Conservation (phyloP, 2,329 filamentous ascomycete genomes). For the Neonectria punicea region DNA sequence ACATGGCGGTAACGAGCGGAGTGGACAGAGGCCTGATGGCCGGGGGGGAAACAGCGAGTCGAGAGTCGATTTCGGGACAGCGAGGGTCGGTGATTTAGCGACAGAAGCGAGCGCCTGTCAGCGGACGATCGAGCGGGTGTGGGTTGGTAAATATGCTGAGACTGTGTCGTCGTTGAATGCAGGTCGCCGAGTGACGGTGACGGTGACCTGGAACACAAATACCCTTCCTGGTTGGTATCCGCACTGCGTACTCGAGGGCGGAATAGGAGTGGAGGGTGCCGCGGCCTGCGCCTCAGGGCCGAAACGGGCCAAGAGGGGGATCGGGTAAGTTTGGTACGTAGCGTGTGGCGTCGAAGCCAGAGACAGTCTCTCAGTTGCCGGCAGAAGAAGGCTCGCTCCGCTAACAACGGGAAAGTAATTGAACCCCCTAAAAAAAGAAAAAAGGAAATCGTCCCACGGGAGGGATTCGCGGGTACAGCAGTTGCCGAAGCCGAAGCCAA, state of each 20-base stretch:
- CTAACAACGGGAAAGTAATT: background rate
- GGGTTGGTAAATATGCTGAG: constrained; percentile 18
- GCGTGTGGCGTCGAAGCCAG: constrained; percentile 7
- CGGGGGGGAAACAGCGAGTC: background rate
- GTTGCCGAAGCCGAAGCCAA: background rate
- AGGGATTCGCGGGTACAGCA: background rate
- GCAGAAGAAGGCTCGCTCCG: background rate
- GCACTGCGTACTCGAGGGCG: constrained; percentile 22
- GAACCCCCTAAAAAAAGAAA: background rate
- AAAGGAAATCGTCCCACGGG: background rate
- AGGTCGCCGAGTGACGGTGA: constrained; percentile 40
- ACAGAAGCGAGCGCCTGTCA: background rate
- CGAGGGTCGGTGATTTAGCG: constrained; percentile 16
- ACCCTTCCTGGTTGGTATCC: constrained; percentile 4
- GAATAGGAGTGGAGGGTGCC: constrained; percentile 25
- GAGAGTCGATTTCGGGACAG: constrained; percentile 1
- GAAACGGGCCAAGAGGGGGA: background rate
- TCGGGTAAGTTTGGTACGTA: constrained; percentile 1
- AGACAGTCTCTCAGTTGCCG: background rate
- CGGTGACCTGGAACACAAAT: constrained; percentile 35
- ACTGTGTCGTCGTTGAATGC: constrained; percentile 22
- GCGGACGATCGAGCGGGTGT: background rate
- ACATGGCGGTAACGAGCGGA: constrained; percentile 53
- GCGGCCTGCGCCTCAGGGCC: constrained; percentile 39
- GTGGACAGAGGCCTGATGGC: constrained; percentile 17